Conservation (phyloP, 257 asterid species). For the Fraxinus cuspidata region DNA sequence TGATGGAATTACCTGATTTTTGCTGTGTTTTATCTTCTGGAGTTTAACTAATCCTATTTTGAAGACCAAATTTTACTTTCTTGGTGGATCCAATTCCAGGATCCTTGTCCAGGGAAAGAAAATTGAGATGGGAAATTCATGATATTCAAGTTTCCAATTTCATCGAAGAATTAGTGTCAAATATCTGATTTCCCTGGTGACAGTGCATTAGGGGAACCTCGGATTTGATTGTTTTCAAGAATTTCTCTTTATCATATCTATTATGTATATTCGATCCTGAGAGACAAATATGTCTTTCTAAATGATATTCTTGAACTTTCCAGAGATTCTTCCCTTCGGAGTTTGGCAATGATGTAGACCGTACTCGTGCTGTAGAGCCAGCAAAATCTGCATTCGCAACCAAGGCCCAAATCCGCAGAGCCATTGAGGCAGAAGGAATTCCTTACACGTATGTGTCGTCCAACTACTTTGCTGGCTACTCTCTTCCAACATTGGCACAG, state of each 20-base stretch:
- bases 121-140: background rate
- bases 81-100: no score
- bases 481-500: constrained; percentile 49
- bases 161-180: background rate
- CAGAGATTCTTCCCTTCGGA: constrained; percentile 86
- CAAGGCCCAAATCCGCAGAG: constrained; percentile 52
- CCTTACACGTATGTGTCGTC: constrained; percentile 55
- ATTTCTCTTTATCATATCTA: no score
- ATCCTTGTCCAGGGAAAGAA: no score
- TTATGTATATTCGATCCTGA: no score
- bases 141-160: no score
- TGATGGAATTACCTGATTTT: background rate
- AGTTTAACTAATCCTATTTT: background rate
- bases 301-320: background rate
- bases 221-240: no score
- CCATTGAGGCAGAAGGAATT: constrained; percentile 54
- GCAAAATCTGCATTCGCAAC: constrained; percentile 41
- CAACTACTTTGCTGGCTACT: constrained; percentile 64
- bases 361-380: constrained; percentile 57
- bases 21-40: background rate
- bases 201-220: no score
- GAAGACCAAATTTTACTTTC: no score
- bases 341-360: constrained; percentile 68
- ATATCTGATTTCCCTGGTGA: no score
- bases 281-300: background rate